phyloP scores from a whole-genome alignment of 169 alveolate genomes.

The Plasmodium vinckei region DNA sequence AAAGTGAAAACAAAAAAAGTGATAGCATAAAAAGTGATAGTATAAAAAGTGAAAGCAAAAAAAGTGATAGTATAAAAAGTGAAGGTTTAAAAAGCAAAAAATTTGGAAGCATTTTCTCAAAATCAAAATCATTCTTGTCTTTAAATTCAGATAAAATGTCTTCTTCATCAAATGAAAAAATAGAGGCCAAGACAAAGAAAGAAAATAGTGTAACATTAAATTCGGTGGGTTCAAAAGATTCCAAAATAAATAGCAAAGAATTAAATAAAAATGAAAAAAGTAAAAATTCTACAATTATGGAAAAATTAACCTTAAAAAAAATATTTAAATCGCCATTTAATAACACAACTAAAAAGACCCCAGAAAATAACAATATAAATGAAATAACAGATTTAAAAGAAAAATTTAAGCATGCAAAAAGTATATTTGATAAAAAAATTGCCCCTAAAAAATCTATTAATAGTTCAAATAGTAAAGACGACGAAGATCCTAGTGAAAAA shows the following conservation, averaged over 20 bases:
- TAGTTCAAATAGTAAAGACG: neutral
- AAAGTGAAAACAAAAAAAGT: neutral
- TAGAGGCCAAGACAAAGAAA: neutral
- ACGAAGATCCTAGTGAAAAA: neutral
- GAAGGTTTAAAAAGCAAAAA: conserved; percentile 5
- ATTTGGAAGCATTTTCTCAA: neutral
- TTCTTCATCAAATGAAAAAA: neutral
- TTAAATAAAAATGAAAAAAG: neutral
- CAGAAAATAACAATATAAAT: neutral
- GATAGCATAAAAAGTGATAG: neutral
- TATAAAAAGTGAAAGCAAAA: neutral
- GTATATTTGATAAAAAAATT: conserved; percentile 13
- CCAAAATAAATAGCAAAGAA: neutral
- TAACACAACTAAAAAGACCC: too few species aligned
- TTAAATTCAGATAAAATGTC: neutral
- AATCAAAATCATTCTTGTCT: conserved; percentile 2
- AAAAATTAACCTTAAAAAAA: neutral
- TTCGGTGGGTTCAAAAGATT: neutral
- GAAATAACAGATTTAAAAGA: neutral
- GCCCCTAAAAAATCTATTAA: conserved; percentile 12
- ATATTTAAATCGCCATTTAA: neutral
- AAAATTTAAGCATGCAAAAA: neutral
- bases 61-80: neutral
- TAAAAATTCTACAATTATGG: neutral
- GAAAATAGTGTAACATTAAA: neutral